Percentiles rank a stretch among this genome's conserved stretches.
Conservation (phyloP, 257 asterid species). For the Solanum stenotomum region DNA sequence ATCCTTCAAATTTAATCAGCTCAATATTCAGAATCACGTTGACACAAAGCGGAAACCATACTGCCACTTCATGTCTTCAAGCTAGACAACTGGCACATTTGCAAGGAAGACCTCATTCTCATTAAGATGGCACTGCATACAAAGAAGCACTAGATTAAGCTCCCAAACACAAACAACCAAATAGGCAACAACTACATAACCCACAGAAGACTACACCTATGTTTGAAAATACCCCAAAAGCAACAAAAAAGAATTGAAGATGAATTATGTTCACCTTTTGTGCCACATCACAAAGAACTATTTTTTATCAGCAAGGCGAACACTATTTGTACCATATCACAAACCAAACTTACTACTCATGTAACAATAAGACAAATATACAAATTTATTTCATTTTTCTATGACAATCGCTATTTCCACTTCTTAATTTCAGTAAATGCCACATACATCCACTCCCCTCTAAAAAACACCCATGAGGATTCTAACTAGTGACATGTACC, state of each 20-base stretch:
- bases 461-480: not conserved
- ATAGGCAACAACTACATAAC: not conserved
- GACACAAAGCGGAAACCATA: not conserved
- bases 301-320: not conserved
- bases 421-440: not conserved
- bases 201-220: not conserved
- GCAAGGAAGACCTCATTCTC: not conserved
- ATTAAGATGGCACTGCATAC: conserved; percentile 7
- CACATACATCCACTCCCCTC: not conserved
- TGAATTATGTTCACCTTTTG: not conserved
- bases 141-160: not conserved
- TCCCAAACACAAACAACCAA: not conserved
- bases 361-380: not conserved
- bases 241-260: not conserved
- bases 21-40: not conserved
- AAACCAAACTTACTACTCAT: not conserved
- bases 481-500: not conserved
- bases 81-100: not conserved
- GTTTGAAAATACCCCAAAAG: not conserved
- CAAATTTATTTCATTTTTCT: not conserved
- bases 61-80: not conserved
- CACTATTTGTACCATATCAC: not conserved
- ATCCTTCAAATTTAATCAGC: not conserved
- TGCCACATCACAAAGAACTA: not conserved
- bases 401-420: not conserved